Evolutionary conservation across 148 eudicot species (phyloP), one percentile per base, ranked within the genome.

Genomic region (Silene conica): DNA sequence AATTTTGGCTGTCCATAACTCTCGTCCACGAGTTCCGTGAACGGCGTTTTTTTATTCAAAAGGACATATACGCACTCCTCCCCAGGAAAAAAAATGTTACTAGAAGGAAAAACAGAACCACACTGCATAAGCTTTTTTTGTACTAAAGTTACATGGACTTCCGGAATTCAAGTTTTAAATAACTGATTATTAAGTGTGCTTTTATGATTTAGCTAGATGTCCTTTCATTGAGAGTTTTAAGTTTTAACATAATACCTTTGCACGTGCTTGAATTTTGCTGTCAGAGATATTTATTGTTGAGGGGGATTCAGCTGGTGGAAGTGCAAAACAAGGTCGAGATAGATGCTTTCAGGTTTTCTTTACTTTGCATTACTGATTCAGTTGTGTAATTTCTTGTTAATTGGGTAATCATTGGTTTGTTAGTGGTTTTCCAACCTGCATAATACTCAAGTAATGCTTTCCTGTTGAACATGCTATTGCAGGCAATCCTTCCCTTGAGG

Each of bases 261-360:
- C 28, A 48, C 26, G 73, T 77, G 45, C 23, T 74, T 74, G 14
- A 69, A 50, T 54, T 54, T 31, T 75, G 34, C 70, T 70, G 72
- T 82, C 96, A 95, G 98, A 95, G 74, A 95, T 95, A 80, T 95
- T 95, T 74, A 95, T 95, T 34, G 98, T 95, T 59, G 98, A 95
- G 84, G 98, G 98, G 68, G 98, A 95, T 86, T 95, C 98, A 75
- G 98, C 98, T 23, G 98, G 98, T 79, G 98, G 98, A 73, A 95
- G 98, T 87, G 93, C 98, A 73, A 95, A 95, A 81, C 98, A 95
- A 87, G 98, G 98, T 20, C 93, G 98, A 68, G 98, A 95, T 71
- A 89, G 97, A 79, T 92, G 92, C 50, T 95, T 92, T 80, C 98
- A 93, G 92, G 98, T 93, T 79, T 71, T 59, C 28, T 55, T 59